These are phyloP conservation scores for Physcia stellaris DNA, from an alignment of 495 filamentous ascomycete species.

Conservation along the genomic window DNA sequence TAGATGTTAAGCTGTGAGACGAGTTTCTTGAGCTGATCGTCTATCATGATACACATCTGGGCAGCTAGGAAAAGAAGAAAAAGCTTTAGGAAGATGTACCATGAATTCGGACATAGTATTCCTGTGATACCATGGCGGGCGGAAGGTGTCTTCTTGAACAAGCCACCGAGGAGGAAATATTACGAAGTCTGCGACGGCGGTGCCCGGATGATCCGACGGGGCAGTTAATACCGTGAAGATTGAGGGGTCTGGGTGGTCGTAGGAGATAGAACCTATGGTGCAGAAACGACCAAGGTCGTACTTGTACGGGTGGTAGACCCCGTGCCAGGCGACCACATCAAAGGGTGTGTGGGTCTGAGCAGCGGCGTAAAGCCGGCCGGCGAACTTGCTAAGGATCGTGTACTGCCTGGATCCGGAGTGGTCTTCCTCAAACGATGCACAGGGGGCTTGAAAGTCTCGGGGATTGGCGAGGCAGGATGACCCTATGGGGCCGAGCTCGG, in stretches of 20 bases:
- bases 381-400: constrained; percentile 62
- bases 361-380: constrained; percentile 61
- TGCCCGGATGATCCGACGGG: constrained; percentile 49
- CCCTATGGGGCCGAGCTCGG: constrained; percentile 81
- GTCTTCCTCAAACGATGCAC: constrained; percentile 60
- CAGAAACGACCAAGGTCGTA: constrained; percentile 76
- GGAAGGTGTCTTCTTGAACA: constrained; percentile 64
- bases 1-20: too few species aligned
- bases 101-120: constrained; percentile 63
- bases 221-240: constrained; percentile 75
- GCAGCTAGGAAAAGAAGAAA: too few species aligned
- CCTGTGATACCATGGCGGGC: constrained; percentile 72
- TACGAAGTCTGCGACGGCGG: constrained; percentile 69
- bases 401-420: constrained; percentile 32
- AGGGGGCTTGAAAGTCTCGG: constrained; percentile 76
- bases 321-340: constrained; percentile 76
- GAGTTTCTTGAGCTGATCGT: too few species aligned
- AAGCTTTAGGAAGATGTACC: too few species aligned
- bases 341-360: constrained; percentile 64
- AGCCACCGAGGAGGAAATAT: constrained; percentile 77
- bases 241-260: constrained; percentile 70
- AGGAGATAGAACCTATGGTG: constrained; percentile 58
- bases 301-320: constrained; percentile 67
- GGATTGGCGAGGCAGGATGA: constrained; percentile 77
- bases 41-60: too few species aligned